Evolutionary conservation across 2,329 filamentous ascomycete species (phyloP).

Genomic region (Diaporthe amygdali): DNA sequence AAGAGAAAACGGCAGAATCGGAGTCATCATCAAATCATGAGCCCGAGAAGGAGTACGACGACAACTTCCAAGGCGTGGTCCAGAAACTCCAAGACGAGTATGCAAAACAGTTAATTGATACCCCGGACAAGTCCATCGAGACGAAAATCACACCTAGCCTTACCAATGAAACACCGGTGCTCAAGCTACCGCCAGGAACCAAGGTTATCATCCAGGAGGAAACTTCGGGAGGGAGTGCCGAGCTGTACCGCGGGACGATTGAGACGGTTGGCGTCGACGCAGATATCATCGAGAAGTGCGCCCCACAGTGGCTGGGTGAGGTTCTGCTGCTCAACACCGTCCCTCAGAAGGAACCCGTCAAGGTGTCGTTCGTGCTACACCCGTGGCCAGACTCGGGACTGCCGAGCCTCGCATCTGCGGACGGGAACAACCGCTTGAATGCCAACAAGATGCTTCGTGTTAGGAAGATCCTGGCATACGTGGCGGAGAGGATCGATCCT

Average conservation of each 20-base stretch:
- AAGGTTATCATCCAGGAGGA: slow-evolving; percentile 75
- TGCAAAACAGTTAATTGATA: slow-evolving; percentile 67
- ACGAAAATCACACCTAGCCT: slow-evolving; percentile 72
- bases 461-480: slow-evolving; percentile 91
- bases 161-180: slow-evolving; percentile 75
- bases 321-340: slow-evolving; percentile 83
- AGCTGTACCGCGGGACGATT: slow-evolving; percentile 90
- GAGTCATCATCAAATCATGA: slow-evolving; percentile 65
- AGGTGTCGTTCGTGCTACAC: slow-evolving; percentile 92
- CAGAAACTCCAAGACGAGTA: slow-evolving; percentile 77
- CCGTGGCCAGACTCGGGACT: slow-evolving; percentile 74
- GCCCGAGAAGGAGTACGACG: slow-evolving; percentile 72
- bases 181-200: slow-evolving; percentile 72
- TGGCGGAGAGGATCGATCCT: slow-evolving; percentile 88
- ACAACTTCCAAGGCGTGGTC: slow-evolving; percentile 74
- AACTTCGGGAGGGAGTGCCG: slow-evolving; percentile 72
- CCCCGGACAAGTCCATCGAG: slow-evolving; percentile 59
- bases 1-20: slow-evolving; percentile 77
- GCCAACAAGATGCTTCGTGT: slow-evolving; percentile 96
- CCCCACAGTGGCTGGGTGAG: slow-evolving; percentile 91
- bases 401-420: slow-evolving; percentile 74
- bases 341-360: slow-evolving; percentile 88
- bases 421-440: slow-evolving; percentile 89
- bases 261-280: slow-evolving; percentile 77
- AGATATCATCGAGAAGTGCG: slow-evolving; percentile 83